Evolutionary conservation across 2,329 filamentous ascomycete genomes (phyloP), one percentile per base, ranked within the genome.

Genomic region (Xylariaceae sp.): DNA sequence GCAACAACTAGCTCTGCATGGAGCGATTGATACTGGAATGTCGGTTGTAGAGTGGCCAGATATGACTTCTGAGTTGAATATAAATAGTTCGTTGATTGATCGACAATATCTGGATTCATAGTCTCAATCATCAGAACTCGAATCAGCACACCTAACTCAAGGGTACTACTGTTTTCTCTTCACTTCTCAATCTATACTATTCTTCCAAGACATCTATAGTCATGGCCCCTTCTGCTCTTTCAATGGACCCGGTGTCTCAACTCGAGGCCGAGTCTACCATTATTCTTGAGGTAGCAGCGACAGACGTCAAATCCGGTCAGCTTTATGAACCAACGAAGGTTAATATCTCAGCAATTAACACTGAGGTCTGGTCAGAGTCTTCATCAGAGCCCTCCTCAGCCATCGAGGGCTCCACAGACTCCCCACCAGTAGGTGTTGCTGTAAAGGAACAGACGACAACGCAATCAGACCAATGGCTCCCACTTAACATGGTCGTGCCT

Each of bases 401-500:
- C n/a, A 41, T 21, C 46, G 57, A 59, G 26, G 54, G 50, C 9
- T 57, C 49, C 54, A 48, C 45, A 33, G 46, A 57, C 15, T 46
- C 21, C 15, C 54, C 50, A 9, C 26, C 26, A 18, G 26, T 49
- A 27, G 36, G 43, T 4, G 50, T 16, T 20, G 33, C 30, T 24
- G 36, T 47, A 18, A 33, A 48, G 23, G 7, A 48, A 8, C 24
- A 42, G 33, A 43, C 23, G n/a, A 15, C 15, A 27, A 47, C 11
- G 30, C 37, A 39, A 8, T 30, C 44, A 16, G 43, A 47, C 26
- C 37, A 44, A 8, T 57, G 52, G 36, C 56, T 64, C 5, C 49
- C 54, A 21, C 66, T 69, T 10, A 58, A 56, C 32, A 40, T 59
- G 20, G 51, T 68, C 8, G 36, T 57, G 16, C 57, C 64, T 10